phyloP scores from a whole-genome alignment of 1,284 basidiomycete species.

The Volvariella volvacea region DNA sequence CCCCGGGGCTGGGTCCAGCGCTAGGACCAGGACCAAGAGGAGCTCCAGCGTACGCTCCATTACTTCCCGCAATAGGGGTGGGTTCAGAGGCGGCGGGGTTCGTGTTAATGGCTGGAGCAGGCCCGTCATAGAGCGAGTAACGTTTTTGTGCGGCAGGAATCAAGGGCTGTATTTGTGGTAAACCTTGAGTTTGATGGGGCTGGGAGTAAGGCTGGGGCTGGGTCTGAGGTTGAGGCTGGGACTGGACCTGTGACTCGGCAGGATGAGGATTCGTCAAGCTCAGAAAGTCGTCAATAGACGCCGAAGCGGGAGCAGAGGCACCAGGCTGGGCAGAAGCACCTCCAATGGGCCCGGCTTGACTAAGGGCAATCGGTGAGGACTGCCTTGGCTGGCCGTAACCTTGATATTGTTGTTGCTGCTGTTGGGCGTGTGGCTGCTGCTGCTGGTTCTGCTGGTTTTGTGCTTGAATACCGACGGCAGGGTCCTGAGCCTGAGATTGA shows the following conservation, averaged over 20 bases:
- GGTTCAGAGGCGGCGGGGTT: not conserved
- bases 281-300: not conserved
- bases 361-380: not conserved
- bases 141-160: not conserved
- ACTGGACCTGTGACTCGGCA: not conserved
- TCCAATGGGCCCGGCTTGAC: not conserved
- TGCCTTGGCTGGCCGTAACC: slow-evolving; percentile 4
- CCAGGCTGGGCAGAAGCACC: not conserved
- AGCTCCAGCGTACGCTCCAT: not conserved
- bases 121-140: not conserved
- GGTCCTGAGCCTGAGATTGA: too few species aligned
- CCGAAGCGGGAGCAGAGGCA: not conserved
- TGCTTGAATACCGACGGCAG: too few species aligned
- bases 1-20: not conserved
- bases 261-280: not conserved
- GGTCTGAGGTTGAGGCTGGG: too few species aligned
- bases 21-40: too few species aligned
- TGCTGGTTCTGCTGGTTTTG: not conserved
- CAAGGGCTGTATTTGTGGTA: not conserved
- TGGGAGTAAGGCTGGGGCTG: too few species aligned
- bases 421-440: slow-evolving; percentile 5
- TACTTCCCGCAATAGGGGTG: not conserved
- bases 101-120: not conserved
- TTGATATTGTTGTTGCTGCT: not conserved
- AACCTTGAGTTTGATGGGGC: too few species aligned